phyloP scores from a whole-genome alignment of 106 monocot genomes.

The Allium fistulosum region DNA sequence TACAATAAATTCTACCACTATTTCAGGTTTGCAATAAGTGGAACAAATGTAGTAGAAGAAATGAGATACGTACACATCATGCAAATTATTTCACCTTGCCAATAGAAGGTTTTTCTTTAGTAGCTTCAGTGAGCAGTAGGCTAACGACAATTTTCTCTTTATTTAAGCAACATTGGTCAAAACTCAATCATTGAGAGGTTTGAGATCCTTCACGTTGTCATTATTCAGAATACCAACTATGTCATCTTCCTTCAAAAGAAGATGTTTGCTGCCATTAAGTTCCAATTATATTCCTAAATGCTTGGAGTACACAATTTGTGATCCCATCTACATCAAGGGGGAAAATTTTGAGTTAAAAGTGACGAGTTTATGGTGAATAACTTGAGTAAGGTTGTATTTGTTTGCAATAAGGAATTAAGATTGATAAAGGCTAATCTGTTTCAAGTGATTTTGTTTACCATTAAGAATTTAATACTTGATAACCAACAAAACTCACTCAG shows the following conservation, averaged over 20 bases:
- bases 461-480: no score
- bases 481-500: no score
- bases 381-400: neutral
- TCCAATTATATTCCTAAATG: conserved; percentile 89
- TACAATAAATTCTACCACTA: no score
- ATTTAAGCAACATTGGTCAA: conserved; percentile 59
- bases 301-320: conserved; percentile 77
- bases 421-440: no score
- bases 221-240: conserved; percentile 78
- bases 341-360: neutral
- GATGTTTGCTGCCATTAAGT: conserved; percentile 62
- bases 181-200: conserved; percentile 79
- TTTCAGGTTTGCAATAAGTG: no score
- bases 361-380: neutral
- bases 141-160: conserved; percentile 50
- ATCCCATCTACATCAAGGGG: conserved; percentile 36
- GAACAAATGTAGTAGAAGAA: no score
- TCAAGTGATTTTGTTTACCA: no score
- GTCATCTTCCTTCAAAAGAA: conserved; percentile 90
- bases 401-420: no score
- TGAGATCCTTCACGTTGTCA: conserved; percentile 83
- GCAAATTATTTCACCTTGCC: conserved; percentile 23
- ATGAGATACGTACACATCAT: no score
- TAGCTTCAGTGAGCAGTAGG: conserved; percentile 48
- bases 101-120: conserved; percentile 54